Evolutionary conservation across 305 asterid genomes (phyloP), one percentile per base, ranked within the genome.

Genomic region (Plantago rigida): DNA sequence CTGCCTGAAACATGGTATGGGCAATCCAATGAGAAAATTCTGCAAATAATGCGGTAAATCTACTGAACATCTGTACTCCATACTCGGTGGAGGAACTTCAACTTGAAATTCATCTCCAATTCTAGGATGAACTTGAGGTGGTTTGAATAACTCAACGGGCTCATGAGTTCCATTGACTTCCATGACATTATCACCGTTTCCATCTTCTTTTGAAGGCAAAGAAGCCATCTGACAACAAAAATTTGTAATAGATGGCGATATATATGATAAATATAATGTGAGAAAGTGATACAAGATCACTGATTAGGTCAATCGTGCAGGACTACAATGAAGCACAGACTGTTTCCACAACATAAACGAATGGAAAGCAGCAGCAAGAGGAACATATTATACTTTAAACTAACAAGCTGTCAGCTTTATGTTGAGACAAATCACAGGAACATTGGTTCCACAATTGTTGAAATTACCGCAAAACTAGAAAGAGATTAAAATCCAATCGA

Each of bases 91-190:
- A 15, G 89, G 92, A 66, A 83, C 74, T 70, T 80, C 75, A 39
- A 58, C 86, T 73, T 87, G 96, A 70, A 69, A 83, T 47, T 77
- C 73, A 51, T 80, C 82, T 48, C 96, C 96, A 34, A 77, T 60
- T 51, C 94, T 79, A 13, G 94, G 89, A 55, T 64, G 62, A 59
- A 73, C 59, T 36, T 51, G 66, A 8, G 68, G 67, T 72, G 62
- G 72, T 51, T 70, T 75, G 12, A 59, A 65, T 9, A 6, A 44
- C 39, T 44, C 63, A 45, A 44, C 42, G 22, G 42, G 15, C 41
- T 59, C 52, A 46, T 28, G 1, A 24, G 44, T 45, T 28, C 19
- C 44, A 19, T 12, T 28, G 52, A 9, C 31, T 28, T 46, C 61
- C 13, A 36, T 56, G 13, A 41, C 26, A 44, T 56, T 36, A 36